A percentile compares a stretch with the other conserved stretches of the same genome.
Conservation (phyloP, 1,284 basidiomycete genomes). For the Puccinia horiana region DNA sequence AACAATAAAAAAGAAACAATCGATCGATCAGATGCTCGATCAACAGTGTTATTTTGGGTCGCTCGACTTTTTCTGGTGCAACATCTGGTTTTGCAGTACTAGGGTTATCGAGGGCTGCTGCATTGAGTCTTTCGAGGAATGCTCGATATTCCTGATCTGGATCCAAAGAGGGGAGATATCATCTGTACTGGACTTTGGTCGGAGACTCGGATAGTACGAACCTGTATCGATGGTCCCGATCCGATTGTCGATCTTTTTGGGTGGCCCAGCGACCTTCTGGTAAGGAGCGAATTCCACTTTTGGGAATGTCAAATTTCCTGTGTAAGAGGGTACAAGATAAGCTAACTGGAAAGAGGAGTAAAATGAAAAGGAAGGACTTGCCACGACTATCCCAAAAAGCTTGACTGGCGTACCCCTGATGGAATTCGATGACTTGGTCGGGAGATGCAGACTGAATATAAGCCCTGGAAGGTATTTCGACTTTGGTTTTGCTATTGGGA, state of each 20-base stretch:
- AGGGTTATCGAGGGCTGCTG: conserved; percentile 52
- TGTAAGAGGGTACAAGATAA: not conserved
- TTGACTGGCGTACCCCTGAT: conserved; percentile 85
- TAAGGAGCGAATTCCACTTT: conserved; percentile 92
- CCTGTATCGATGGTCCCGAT: conserved; percentile 77
- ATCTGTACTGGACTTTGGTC: conserved; percentile 56
- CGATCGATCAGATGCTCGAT: conserved; percentile 87
- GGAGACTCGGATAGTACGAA: conserved; percentile 55
- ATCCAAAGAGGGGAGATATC: conserved; percentile 52
- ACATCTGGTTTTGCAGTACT: not conserved
- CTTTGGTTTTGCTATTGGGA: conserved; percentile 32
- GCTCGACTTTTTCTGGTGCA: conserved; percentile 65
- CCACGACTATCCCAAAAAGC: conserved; percentile 79
- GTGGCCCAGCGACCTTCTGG: conserved; percentile 76
- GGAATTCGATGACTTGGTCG: conserved; percentile 73
- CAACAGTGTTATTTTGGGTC: conserved; percentile 78
- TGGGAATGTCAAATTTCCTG: conserved; percentile 78
- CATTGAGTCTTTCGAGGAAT: conserved; percentile 68
- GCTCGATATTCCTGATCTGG: conserved; percentile 77
- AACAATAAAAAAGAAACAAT: too few relatives aligned
- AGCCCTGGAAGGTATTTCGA: conserved; percentile 61
- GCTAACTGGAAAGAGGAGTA: not conserved
- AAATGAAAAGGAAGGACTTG: not conserved
- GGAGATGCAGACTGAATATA: conserved; percentile 84
- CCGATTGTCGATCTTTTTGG: conserved; percentile 71